A percentile compares a stretch with the other conserved stretches of the same genome.
Conservation (phyloP, 1,284 basidiomycete genomes). For the Pulveroboletus sp. region DNA sequence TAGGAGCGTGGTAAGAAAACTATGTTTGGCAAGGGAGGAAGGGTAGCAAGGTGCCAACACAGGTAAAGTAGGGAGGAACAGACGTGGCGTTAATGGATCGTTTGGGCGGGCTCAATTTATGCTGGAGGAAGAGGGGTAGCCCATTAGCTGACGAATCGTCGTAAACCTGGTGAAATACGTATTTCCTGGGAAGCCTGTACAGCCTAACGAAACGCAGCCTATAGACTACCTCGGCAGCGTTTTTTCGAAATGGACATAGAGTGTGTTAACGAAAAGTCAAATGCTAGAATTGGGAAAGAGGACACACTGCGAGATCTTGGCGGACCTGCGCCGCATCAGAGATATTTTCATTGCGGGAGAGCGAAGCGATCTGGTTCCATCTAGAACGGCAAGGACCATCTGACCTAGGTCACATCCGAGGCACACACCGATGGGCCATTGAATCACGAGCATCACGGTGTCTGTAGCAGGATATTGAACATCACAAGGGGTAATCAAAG, state of each 20-base stretch:
- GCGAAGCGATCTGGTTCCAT: slow-evolving; percentile 23
- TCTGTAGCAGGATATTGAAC: slow-evolving; percentile 15
- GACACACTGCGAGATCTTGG: slow-evolving; percentile 16
- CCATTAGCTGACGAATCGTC: slow-evolving; percentile 31
- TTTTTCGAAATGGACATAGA: slow-evolving; percentile 33
- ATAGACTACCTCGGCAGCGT: slow-evolving; percentile 29
- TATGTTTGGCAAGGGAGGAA: slow-evolving; percentile 6
- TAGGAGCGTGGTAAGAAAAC: slow-evolving; percentile 1
- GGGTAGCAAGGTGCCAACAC: background rate
- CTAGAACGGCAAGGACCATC: slow-evolving; percentile 13
- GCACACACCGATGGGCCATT: background rate
- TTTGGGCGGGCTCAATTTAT: slow-evolving; percentile 34
- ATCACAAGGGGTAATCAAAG: slow-evolving; percentile 26
- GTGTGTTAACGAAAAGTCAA: slow-evolving; percentile 29
- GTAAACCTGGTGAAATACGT: slow-evolving; percentile 36
- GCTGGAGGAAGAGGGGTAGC: slow-evolving; percentile 23
- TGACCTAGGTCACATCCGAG: slow-evolving; percentile 12
- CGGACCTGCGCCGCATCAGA: slow-evolving; percentile 26
- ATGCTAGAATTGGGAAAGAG: slow-evolving; percentile 32
- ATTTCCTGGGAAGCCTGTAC: slow-evolving; percentile 38
- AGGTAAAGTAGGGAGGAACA: slow-evolving; percentile 13
- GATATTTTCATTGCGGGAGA: slow-evolving; percentile 21
- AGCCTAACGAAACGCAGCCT: slow-evolving; percentile 32
- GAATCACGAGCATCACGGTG: slow-evolving; percentile 18
- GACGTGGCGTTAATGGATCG: slow-evolving; percentile 10